A percentile compares a stretch with the other conserved stretches of the same genome.
These are phyloP conservation scores for Globisporangium parvum DNA, from an alignment of 352 stramenopile species.

Conservation along the genomic window DNA sequence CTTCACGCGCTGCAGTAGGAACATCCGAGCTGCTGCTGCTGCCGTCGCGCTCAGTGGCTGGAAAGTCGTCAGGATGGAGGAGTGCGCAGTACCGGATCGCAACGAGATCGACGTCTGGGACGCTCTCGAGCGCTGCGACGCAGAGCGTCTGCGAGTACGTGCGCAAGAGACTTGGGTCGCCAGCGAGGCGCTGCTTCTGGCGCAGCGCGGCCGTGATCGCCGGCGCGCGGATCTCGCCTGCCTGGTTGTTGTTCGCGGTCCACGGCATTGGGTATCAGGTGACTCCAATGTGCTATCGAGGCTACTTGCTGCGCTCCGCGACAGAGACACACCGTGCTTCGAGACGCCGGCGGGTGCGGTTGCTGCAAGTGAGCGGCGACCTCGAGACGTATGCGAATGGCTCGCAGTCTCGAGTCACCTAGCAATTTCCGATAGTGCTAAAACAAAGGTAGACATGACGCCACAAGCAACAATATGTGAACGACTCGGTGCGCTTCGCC, in stretches of 20 bases:
- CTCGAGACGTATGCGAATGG: no score
- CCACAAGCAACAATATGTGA: no score
- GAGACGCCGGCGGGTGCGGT: no score
- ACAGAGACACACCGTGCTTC: no score
- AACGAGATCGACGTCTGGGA: constrained; percentile 15
- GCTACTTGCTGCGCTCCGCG: no score
- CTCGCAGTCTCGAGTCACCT: not conserved
- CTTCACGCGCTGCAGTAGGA: constrained; percentile 9
- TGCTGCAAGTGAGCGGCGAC: no score
- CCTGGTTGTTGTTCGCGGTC: constrained; percentile 84
- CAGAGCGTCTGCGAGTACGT: constrained; percentile 34
- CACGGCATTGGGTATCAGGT: constrained; percentile 82
- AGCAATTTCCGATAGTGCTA: not conserved
- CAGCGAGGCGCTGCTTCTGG: constrained; percentile 32
- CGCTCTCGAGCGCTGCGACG: constrained; percentile 35
- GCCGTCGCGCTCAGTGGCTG: constrained; percentile 4
- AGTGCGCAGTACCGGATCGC: constrained; percentile 45
- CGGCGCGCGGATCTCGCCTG: constrained; percentile 69
- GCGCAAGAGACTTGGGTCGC: constrained; percentile 4
- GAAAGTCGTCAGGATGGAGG: constrained; percentile 62
- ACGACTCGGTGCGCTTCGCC: no score
- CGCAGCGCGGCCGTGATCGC: constrained; percentile 52
- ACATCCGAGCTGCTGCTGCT: not conserved
- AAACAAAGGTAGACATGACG: not conserved
- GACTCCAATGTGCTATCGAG: no score